Evolutionary conservation across 805 yeast species (phyloP).

Genomic region (Zygosaccharomyces siamensis): DNA sequence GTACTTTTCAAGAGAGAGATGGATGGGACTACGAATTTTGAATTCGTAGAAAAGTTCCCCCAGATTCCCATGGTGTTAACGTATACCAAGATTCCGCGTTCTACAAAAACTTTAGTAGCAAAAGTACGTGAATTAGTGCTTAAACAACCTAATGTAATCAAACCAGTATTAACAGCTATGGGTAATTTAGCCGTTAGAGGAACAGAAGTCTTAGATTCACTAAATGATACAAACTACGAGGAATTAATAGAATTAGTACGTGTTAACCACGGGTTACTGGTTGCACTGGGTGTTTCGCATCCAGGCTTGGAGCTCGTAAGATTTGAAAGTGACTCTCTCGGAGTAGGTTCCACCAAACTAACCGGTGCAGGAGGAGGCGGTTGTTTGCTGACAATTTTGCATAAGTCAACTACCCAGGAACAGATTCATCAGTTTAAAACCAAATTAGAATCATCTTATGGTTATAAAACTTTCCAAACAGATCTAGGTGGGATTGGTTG

Average conservation of each 20-base stretch:
- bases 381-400: slow-evolving; percentile 83
- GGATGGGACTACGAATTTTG: slow-evolving; percentile 29
- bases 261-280: slow-evolving; percentile 83
- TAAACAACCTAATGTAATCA: slow-evolving; percentile 50
- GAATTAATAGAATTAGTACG: slow-evolving; percentile 57
- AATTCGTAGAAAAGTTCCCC: slow-evolving; percentile 49
- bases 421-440: slow-evolving; percentile 33
- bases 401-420: slow-evolving; percentile 39
- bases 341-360: slow-evolving; percentile 81
- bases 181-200: slow-evolving; percentile 71
- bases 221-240: slow-evolving; percentile 40
- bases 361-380: slow-evolving; percentile 99
- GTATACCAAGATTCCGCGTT: slow-evolving; percentile 80
- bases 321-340: slow-evolving; percentile 54
- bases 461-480: slow-evolving; percentile 74
- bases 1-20: slow-evolving; percentile 69
- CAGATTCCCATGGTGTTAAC: slow-evolving; percentile 69
- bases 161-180: slow-evolving; percentile 68
- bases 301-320: slow-evolving; percentile 80
- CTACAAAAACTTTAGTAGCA: slow-evolving; percentile 79
- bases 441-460: slow-evolving; percentile 37
- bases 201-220: slow-evolving; percentile 35
- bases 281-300: slow-evolving; percentile 86
- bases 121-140: slow-evolving; percentile 56
- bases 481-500: slow-evolving; percentile 90